phyloP scores from a whole-genome alignment of 2,329 filamentous ascomycete species.

The Penicillium fuscoglaucum region DNA sequence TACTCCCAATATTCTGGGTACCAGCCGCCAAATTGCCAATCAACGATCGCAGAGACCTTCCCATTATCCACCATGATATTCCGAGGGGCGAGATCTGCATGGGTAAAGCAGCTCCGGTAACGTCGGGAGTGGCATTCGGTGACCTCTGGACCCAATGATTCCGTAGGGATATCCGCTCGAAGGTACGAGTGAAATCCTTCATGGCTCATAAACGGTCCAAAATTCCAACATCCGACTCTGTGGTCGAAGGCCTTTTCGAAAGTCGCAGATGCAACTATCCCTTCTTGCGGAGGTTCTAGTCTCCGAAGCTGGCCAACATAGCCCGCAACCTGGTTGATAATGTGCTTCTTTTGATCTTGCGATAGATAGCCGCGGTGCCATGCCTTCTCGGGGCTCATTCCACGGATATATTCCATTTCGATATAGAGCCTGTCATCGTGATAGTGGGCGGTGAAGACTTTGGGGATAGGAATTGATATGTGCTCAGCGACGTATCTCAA shows the following conservation, averaged over 20 bases:
- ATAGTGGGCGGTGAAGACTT: background rate
- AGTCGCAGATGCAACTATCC: background rate
- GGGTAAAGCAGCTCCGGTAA: background rate
- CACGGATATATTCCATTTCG: background rate
- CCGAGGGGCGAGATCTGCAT: background rate
- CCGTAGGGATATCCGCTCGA: background rate
- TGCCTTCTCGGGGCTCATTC: background rate
- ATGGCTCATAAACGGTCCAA: background rate
- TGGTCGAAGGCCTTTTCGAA: background rate
- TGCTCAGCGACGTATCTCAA: slow-evolving; percentile 1
- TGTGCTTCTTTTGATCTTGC: background rate
- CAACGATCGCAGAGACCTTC: background rate
- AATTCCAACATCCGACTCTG: background rate
- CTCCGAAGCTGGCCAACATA: background rate
- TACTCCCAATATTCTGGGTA: slow-evolving; percentile 9
- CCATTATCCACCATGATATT: slow-evolving; percentile 2
- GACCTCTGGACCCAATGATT: background rate
- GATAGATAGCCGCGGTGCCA: background rate
- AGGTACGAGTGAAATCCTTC: background rate
- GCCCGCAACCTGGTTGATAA: background rate
- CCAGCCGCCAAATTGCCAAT: slow-evolving; percentile 3
- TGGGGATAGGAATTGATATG: slow-evolving; percentile 1
- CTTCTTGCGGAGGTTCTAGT: background rate
- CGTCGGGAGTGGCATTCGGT: background rate
- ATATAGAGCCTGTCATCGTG: background rate